Base-by-base conservation (phyloP, 805 yeast species). In the Candida mattraensis region DNA sequence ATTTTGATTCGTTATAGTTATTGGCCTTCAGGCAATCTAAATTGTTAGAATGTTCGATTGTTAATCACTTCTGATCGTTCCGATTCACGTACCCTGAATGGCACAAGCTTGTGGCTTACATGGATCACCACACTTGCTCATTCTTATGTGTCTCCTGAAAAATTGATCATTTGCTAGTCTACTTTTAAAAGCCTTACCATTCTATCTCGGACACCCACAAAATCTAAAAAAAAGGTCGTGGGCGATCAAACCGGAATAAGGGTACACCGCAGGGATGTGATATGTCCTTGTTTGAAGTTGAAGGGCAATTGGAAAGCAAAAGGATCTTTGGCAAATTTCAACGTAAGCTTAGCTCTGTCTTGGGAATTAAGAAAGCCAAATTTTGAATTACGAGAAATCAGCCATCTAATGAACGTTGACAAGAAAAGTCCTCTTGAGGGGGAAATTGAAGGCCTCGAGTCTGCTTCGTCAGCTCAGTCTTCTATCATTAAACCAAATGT, bases 91-190 rank as follows among this genome's bases (percentile, higher is more conserved):
- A 76, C 81, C 68, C 58, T 86, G 95, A 24, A 87, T 87, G 3
- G 78, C 80, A 63, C 95, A 87, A 2, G 95, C 95, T 45, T 81
- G 72, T 5, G 83, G 71, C 53, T 84, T 84, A 60, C 95, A 87
- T 2, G 83, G 75, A 37, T 68, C 72, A 14, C 26, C 31, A 21
- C 35, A 36, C 10, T 26, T 15, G 30, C 39, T 36, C 39, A 36
- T 36, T 5, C n/a, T n/a, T n/a, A n/a, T n/a, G n/a, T n/a, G n/a
- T 30, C n/a, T 6, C 11, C 12, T 15, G 15, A 22, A 25, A 20
- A 24, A 24, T 18, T 20, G 30, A 25, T 26, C 30, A 28, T 25
- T 26, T n/a, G n/a, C n/a, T n/a, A n/a, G n/a, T n/a, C n/a, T n/a
- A n/a, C n/a, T n/a, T n/a, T n/a, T n/a, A n/a, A n/a, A n/a, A n/a